phyloP scores from a whole-genome alignment of 176 grass and related monocot genomes.

The Oryza nivara region DNA sequence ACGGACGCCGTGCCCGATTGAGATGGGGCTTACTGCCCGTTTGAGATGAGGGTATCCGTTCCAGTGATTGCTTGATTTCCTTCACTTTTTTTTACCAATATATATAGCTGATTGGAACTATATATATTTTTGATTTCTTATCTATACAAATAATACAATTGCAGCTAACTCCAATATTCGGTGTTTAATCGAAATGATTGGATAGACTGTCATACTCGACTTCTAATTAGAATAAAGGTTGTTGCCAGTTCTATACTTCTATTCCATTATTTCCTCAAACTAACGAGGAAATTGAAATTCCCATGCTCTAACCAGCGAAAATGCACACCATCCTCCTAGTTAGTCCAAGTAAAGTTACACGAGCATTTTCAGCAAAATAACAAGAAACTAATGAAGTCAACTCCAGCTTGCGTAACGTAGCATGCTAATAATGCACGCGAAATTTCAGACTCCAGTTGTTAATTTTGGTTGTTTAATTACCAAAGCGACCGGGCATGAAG shows the following conservation, averaged over 20 bases:
- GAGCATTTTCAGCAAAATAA: neutral
- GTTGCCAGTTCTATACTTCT: neutral
- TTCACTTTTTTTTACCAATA: neutral
- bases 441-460: neutral
- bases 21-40: too few relatives aligned
- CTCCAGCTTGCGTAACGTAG: neutral
- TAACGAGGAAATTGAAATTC: too few relatives aligned
- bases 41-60: too few relatives aligned
- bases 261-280: neutral
- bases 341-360: neutral
- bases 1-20: too few relatives aligned
- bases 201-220: too few relatives aligned
- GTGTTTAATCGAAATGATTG: too few relatives aligned
- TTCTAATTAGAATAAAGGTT: neutral
- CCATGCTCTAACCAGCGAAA: neutral
- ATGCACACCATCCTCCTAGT: neutral
- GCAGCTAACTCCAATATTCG: neutral
- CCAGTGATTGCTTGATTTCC: neutral
- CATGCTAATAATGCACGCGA: neutral
- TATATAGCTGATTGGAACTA: neutral
- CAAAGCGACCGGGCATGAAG: neutral
- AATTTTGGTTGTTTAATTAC: neutral
- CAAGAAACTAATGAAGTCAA: neutral
- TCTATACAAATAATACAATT: neutral
- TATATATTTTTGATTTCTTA: too few relatives aligned